Evolutionary conservation across 768 basidiomycete genomes (phyloP).

Genomic region (Kwoniella europaea): DNA sequence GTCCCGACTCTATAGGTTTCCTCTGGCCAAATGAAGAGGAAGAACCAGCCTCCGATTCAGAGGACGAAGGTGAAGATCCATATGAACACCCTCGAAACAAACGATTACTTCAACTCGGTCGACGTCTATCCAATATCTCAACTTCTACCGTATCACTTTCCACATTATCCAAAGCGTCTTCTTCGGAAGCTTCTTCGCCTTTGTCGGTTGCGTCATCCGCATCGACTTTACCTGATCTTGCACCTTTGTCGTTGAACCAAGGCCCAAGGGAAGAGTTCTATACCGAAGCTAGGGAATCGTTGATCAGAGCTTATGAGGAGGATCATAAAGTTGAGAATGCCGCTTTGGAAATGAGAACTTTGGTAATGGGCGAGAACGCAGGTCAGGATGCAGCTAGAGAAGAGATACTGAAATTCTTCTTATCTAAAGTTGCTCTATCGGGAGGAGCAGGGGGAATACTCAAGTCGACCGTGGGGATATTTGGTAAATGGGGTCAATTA

Average conservation of each 20-base stretch:
- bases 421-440: constrained; percentile 71
- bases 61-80: constrained; percentile 63
- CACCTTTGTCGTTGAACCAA: constrained; percentile 38
- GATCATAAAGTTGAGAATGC: constrained; percentile 91
- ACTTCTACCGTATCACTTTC: constrained; percentile 43
- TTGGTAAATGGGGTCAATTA: constrained; percentile 80
- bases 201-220: constrained; percentile 46
- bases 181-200: constrained; percentile 47
- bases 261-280: constrained; percentile 53
- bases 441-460: constrained; percentile 67
- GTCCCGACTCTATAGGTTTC: constrained; percentile 74
- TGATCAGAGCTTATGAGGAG: constrained; percentile 90
- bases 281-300: constrained; percentile 65
- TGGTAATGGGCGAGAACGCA: constrained; percentile 96
- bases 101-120: constrained; percentile 53
- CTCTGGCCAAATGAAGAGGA: constrained; percentile 70
- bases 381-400: constrained; percentile 81
- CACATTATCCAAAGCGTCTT: constrained; percentile 51
- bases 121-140: constrained; percentile 45
- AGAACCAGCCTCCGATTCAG: constrained; percentile 46
- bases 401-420: constrained; percentile 83
- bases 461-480: constrained; percentile 68
- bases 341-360: constrained; percentile 89
- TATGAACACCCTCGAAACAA: constrained; percentile 57
- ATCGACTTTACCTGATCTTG: constrained; percentile 37